Evolutionary conservation across 768 basidiomycete genomes (phyloP).

Genomic region (Rhodotorula graminis): DNA sequence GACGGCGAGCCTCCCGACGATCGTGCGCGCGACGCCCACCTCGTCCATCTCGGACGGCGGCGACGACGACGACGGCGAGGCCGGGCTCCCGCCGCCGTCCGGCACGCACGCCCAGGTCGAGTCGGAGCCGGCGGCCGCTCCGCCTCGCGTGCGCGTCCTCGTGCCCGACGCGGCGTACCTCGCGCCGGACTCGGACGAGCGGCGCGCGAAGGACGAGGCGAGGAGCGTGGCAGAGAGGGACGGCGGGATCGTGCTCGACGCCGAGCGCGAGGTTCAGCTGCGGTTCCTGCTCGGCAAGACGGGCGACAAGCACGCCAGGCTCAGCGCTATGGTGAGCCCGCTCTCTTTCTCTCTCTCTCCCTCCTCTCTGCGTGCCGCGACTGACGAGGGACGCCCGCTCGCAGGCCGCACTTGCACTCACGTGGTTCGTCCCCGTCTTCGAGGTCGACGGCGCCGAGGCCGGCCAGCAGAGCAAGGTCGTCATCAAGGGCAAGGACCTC

Average conservation of each 20-base stretch:
- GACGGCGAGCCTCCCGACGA: not conserved
- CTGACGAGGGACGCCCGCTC: too few species aligned
- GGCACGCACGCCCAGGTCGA: not conserved
- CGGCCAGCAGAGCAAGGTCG: not conserved
- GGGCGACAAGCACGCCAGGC: conserved; percentile 28
- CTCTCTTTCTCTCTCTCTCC: not conserved
- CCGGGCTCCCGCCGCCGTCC: not conserved
- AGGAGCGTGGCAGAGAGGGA: not conserved
- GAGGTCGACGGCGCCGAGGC: not conserved
- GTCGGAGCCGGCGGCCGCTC: not conserved
- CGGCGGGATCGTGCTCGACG: conserved; percentile 29
- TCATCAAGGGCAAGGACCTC: conserved; percentile 18
- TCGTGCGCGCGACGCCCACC: not conserved
- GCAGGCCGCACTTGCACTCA: conserved; percentile 29
- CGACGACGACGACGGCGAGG: not conserved
- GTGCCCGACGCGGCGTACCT: conserved; percentile 11
- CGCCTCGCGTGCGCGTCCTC: not conserved
- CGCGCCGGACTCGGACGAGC: not conserved
- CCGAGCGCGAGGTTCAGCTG: conserved; percentile 25
- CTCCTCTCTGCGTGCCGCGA: too few species aligned
- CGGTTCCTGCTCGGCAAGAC: conserved; percentile 24
- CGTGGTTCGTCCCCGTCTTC: conserved; percentile 33
- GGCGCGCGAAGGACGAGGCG: not conserved
- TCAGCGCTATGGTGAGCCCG: conserved; percentile 21
- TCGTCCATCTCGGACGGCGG: not conserved